A percentile compares a stretch with the other conserved stretches of the same genome.
phyloP scores from a whole-genome alignment of 257 asterid species.

The Scutellaria baicalensis region DNA sequence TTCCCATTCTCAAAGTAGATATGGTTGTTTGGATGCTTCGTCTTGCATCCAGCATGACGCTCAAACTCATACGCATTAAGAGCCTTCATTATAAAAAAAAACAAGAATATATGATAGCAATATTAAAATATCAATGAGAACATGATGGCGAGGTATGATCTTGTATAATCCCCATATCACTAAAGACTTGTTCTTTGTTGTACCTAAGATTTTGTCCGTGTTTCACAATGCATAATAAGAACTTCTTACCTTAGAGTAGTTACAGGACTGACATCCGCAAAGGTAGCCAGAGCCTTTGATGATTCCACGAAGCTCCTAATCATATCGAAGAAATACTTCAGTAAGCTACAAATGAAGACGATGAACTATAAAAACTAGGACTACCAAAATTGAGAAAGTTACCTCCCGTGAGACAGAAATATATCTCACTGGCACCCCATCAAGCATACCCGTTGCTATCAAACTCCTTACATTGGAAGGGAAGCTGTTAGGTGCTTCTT shows the following conservation, averaged over 20 bases:
- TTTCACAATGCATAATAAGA: neutral
- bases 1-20: constrained; percentile 86
- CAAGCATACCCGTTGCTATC: constrained; percentile 90
- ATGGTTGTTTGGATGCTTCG: constrained; percentile 96
- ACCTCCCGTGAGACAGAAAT: constrained; percentile 75
- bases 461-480: constrained; percentile 95
- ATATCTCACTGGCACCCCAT: constrained; percentile 85
- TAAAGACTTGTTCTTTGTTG: too few species aligned
- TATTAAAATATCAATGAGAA: neutral
- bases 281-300: constrained; percentile 93
- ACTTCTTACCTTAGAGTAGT: constrained; percentile 66
- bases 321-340: constrained; percentile 14
- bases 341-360: constrained; percentile 16
- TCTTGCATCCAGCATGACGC: constrained; percentile 89
- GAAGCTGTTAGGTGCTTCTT: constrained; percentile 91
- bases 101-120: neutral
- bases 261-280: constrained; percentile 80
- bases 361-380: neutral
- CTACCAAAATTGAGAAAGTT: constrained; percentile 4
- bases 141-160: neutral
- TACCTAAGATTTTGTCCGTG: neutral
- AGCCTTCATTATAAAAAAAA: constrained; percentile 42
- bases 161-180: too few species aligned
- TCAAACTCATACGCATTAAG: constrained; percentile 91
- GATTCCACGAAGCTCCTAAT: constrained; percentile 80